Evolutionary conservation across 768 basidiomycete species (phyloP).

Genomic region (Saitozyma sp.): DNA sequence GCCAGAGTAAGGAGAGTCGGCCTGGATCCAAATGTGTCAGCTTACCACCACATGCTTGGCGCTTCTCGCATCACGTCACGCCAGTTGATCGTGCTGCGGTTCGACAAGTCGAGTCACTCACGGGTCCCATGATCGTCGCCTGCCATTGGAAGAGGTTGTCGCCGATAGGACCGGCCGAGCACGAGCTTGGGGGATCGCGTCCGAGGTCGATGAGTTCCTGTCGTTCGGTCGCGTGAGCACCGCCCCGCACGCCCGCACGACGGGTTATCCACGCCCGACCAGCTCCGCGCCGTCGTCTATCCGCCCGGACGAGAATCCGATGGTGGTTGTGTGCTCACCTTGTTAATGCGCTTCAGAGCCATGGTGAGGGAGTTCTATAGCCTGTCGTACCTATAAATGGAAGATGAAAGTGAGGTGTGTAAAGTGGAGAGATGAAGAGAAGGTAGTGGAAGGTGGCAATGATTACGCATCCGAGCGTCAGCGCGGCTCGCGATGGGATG

Average conservation of each 20-base stretch:
- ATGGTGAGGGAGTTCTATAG: conserved; percentile 55
- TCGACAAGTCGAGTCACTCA: conserved; percentile 57
- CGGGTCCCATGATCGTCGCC: conserved; percentile 99
- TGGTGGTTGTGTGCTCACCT: conserved; percentile 60
- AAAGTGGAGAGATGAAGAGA: not conserved
- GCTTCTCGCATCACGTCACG: not conserved
- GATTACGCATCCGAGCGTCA: not conserved
- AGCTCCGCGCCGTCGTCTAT: conserved; percentile 2
- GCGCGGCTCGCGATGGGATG: too few species aligned
- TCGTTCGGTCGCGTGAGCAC: not conserved
- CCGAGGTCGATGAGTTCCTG: conserved; percentile 99
- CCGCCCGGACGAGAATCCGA: not conserved
- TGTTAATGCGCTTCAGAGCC: conserved; percentile 99
- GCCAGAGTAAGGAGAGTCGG: conserved; percentile 96
- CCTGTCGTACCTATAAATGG: not conserved
- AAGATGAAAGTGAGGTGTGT: not conserved
- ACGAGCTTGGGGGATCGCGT: conserved; percentile 98
- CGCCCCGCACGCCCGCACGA: too few species aligned
- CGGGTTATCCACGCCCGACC: not conserved
- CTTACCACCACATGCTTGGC: conserved; percentile 2
- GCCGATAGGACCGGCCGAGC: conserved; percentile 95
- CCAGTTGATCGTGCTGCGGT: not conserved
- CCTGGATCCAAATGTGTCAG: conserved; percentile 57
- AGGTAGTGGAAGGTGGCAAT: not conserved
- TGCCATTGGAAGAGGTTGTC: conserved; percentile 99